These are phyloP conservation scores for Erythrobasidium hasegawianum DNA, from an alignment of 1,284 basidiomycete genomes.

Conservation along the genomic window DNA sequence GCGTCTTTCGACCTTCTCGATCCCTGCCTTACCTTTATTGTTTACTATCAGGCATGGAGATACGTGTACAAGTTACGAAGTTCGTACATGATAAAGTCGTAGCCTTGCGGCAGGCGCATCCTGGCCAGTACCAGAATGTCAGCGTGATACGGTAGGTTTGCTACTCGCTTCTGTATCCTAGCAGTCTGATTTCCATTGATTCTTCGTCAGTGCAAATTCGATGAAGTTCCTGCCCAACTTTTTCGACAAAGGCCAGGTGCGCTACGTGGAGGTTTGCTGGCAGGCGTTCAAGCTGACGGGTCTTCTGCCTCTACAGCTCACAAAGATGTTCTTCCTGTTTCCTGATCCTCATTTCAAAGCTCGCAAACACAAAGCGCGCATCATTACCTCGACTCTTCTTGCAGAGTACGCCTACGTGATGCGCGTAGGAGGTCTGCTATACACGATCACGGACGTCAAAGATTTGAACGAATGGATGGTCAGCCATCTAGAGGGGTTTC, in stretches of 20 bases:
- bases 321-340: slow-evolving; percentile 95
- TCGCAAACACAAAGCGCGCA: slow-evolving; percentile 89
- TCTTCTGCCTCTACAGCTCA: slow-evolving; percentile 55
- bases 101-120: slow-evolving; percentile 65
- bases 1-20: background rate
- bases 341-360: slow-evolving; percentile 99
- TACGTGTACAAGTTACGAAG: slow-evolving; percentile 91
- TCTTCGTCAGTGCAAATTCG: slow-evolving; percentile 63
- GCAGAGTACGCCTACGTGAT: slow-evolving; percentile 90
- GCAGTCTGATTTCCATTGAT: background rate
- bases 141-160: slow-evolving; percentile 67
- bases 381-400: slow-evolving; percentile 65
- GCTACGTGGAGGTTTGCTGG: too few relatives aligned
- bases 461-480: slow-evolving; percentile 97
- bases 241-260: slow-evolving; percentile 76
- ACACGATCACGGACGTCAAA: slow-evolving; percentile 95
- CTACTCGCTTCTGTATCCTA: background rate
- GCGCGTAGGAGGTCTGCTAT: slow-evolving; percentile 84
- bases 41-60: slow-evolving; percentile 99
- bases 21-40: too few relatives aligned
- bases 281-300: too few relatives aligned
- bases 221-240: slow-evolving; percentile 99
- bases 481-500: slow-evolving; percentile 75
- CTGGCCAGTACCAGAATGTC: slow-evolving; percentile 71
- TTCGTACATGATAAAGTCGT: slow-evolving; percentile 93